phyloP scores from a whole-genome alignment of 495 filamentous ascomycete species.

The Lasiosphaeris hirsuta region DNA sequence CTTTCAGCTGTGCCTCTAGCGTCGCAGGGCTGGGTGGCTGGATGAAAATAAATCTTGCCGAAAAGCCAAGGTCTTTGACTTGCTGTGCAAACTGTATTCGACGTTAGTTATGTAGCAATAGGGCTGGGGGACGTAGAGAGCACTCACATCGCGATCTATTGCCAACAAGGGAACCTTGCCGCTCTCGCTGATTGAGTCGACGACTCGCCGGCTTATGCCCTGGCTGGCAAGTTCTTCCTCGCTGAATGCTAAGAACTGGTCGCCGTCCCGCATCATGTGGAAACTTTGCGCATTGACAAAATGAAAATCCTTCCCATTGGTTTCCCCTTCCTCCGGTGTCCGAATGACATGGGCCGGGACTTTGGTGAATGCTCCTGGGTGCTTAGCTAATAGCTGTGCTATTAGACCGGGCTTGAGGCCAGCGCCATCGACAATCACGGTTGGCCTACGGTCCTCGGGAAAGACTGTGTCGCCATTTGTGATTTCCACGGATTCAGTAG shows the following conservation, averaged over 20 bases:
- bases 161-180: constrained; percentile 53
- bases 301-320: constrained; percentile 40
- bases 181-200: constrained; percentile 42
- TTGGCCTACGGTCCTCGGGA: constrained; percentile 41
- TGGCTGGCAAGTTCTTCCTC: constrained; percentile 40
- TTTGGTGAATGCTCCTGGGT: constrained; percentile 38
- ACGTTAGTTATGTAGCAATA: constrained; percentile 15
- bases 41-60: constrained; percentile 71
- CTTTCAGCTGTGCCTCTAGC: constrained; percentile 57
- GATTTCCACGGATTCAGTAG: constrained; percentile 22
- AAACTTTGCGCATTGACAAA: constrained; percentile 48
- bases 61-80: constrained; percentile 65
- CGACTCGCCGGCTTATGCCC: constrained; percentile 44
- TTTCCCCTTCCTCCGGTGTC: constrained; percentile 42
- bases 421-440: constrained; percentile 45
- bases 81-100: constrained; percentile 61
- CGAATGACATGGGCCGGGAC: constrained; percentile 42
- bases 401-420: constrained; percentile 38
- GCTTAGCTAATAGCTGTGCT: constrained; percentile 40
- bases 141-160: constrained; percentile 52
- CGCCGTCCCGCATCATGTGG: constrained; percentile 49
- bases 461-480: constrained; percentile 22
- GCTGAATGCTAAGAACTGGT: constrained; percentile 48
- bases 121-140: not conserved
- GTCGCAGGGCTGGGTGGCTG: constrained; percentile 61